phyloP scores from a whole-genome alignment of 257 asterid species.

The Solanum peruvianum region DNA sequence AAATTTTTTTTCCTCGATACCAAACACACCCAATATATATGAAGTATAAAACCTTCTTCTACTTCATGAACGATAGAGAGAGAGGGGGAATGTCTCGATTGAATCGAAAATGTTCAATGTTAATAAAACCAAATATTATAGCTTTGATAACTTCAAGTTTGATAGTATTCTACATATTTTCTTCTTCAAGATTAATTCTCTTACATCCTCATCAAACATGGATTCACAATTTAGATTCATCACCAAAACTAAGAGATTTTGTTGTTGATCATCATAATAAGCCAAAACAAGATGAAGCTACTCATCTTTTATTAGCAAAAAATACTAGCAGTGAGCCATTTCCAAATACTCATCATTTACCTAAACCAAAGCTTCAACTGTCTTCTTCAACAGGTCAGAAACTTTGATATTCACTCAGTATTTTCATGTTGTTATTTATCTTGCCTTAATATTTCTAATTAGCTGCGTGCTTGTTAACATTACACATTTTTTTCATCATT shows the following conservation, averaged over 20 bases:
- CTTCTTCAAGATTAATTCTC: conserved; percentile 13
- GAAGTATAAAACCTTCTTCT: not conserved
- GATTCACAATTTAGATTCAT: not conserved
- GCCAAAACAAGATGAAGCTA: not conserved
- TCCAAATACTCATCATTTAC: not conserved
- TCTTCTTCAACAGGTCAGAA: not conserved
- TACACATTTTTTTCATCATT: not conserved
- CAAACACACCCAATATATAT: not conserved
- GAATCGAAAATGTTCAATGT: not conserved
- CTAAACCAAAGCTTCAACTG: not conserved
- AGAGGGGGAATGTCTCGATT: not conserved
- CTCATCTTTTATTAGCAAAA: not conserved
- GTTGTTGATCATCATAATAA: not conserved
- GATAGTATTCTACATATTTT: conserved; percentile 16
- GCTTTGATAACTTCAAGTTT: conserved; percentile 23
- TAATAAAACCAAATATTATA: conserved; percentile 11
- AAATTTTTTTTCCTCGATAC: too few relatives aligned
- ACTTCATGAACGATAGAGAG: not conserved
- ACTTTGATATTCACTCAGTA: too few relatives aligned
- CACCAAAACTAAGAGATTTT: not conserved
- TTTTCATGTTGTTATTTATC: not conserved
- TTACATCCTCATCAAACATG: conserved; percentile 10
- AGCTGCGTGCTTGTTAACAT: not conserved
- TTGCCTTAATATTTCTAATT: not conserved
- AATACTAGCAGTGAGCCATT: not conserved